Conservation (phyloP, 148 eudicot genomes). For the Silene conica region DNA sequence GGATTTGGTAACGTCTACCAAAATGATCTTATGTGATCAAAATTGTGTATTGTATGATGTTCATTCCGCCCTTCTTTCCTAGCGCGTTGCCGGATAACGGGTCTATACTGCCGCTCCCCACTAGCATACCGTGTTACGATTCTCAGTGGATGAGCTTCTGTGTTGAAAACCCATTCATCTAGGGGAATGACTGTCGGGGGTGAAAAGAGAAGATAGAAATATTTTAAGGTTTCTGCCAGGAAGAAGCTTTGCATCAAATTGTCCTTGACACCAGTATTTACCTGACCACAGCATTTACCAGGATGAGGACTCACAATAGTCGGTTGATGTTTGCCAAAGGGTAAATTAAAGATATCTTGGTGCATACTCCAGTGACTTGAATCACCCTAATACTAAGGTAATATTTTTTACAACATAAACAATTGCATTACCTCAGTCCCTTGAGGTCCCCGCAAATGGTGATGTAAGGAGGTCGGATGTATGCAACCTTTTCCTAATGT, state of each 20-base stretch:
- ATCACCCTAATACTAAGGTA: background rate
- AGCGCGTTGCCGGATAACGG: constrained; percentile 43
- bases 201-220: constrained; percentile 76
- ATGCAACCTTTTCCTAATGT: too few species aligned
- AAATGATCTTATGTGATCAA: constrained; percentile 8
- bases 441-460: background rate
- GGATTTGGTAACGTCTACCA: constrained; percentile 17
- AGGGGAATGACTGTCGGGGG: constrained; percentile 69
- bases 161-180: constrained; percentile 89
- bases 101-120: constrained; percentile 34
- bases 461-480: background rate
- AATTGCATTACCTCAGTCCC: background rate
- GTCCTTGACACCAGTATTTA: constrained; percentile 76
- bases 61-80: constrained; percentile 63
- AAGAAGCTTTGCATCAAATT: constrained; percentile 95
- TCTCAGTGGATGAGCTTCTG: constrained; percentile 83
- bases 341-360: background rate
- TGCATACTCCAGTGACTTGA: background rate
- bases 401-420: background rate
- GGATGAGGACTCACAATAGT: background rate
- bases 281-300: constrained; percentile 34
- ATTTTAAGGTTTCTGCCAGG: constrained; percentile 81
- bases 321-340: background rate
- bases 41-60: background rate
- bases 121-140: constrained; percentile 48